Evolutionary conservation across 345 rosid species (phyloP).

Genomic region (Populus euphratica): DNA sequence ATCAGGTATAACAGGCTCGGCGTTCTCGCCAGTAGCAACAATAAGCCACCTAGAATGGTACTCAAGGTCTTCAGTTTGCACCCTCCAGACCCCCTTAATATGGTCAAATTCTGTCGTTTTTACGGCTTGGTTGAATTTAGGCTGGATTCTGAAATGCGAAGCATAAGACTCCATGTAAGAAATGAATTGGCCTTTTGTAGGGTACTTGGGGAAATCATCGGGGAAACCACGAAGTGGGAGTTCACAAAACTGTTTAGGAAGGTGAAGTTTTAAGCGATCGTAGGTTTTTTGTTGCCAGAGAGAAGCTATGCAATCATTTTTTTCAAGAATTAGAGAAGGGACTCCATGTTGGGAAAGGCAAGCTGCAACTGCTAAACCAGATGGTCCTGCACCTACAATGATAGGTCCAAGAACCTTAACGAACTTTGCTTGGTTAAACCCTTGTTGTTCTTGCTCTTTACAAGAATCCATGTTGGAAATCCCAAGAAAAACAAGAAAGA

Average conservation of each 20-base stretch:
- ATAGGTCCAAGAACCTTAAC: constrained; percentile 52
- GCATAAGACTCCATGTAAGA: constrained; percentile 76
- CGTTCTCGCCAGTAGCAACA: constrained; percentile 80
- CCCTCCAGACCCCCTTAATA: constrained; percentile 51
- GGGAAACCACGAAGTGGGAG: constrained; percentile 76
- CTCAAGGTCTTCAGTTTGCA: constrained; percentile 47
- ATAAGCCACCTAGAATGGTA: constrained; percentile 58
- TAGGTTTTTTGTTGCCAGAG: constrained; percentile 76
- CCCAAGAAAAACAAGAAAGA: constrained; percentile 18
- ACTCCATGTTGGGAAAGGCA: constrained; percentile 59
- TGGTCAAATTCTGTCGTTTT: constrained; percentile 51
- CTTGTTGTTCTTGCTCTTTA: constrained; percentile 18
- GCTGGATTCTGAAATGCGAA: constrained; percentile 53
- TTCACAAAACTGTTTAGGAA: constrained; percentile 79
- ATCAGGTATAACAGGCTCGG: constrained; percentile 48
- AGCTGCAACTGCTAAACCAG: constrained; percentile 78
- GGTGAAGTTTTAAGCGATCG: constrained; percentile 85
- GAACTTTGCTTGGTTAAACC: constrained; percentile 10
- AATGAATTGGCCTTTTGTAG: constrained; percentile 62
- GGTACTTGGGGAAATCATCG: constrained; percentile 64
- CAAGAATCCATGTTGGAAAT: constrained; percentile 43
- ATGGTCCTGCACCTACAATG: constrained; percentile 96
- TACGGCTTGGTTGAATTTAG: constrained; percentile 62
- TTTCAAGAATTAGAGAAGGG: constrained; percentile 72
- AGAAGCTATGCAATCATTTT: constrained; percentile 69